Evolutionary conservation across 2,329 filamentous ascomycete species (phyloP).

Genomic region (Raffaelea deltoideospora): DNA sequence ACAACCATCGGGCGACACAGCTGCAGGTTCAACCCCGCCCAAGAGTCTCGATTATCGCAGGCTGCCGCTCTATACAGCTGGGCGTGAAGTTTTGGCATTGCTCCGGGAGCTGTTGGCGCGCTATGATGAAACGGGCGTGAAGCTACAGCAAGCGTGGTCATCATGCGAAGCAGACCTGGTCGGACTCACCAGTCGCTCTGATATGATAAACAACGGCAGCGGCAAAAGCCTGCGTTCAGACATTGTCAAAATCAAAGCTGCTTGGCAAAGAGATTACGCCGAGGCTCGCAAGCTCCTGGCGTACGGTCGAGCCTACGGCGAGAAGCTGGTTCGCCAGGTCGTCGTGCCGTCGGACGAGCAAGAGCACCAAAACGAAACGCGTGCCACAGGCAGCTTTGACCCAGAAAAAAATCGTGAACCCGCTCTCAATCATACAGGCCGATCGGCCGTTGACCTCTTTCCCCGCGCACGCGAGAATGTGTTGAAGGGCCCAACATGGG

Average conservation of each 20-base stretch:
- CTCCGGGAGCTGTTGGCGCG: constrained; percentile 3
- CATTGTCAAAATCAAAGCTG: not conserved
- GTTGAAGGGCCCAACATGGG: constrained; percentile 7
- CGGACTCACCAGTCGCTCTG: too few species aligned
- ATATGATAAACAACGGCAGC: too few species aligned
- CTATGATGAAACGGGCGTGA: constrained; percentile 5
- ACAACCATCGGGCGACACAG: too few species aligned
- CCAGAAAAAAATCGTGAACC: not conserved
- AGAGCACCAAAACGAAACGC: not conserved
- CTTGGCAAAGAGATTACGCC: constrained; percentile 8
- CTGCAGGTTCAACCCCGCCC: too few species aligned
- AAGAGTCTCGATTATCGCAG: too few species aligned
- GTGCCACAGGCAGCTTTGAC: not conserved
- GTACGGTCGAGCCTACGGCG: constrained; percentile 10
- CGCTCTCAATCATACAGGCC: constrained; percentile 7
- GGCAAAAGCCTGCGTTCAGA: not conserved
- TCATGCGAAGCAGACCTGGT: too few species aligned
- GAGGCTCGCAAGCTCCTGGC: constrained; percentile 8
- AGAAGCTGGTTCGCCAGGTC: constrained; percentile 8
- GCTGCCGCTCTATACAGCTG: constrained; percentile 4
- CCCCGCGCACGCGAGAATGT: constrained; percentile 6
- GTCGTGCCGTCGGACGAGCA: constrained; percentile 8
- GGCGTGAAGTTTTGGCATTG: constrained; percentile 5
- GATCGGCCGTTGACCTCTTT: constrained; percentile 8
- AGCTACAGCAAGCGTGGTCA: too few species aligned